Evolutionary conservation across 2,329 filamentous ascomycete species (phyloP), one percentile per base, ranked within the genome.

Genomic region (Drechmeria coniospora): DNA sequence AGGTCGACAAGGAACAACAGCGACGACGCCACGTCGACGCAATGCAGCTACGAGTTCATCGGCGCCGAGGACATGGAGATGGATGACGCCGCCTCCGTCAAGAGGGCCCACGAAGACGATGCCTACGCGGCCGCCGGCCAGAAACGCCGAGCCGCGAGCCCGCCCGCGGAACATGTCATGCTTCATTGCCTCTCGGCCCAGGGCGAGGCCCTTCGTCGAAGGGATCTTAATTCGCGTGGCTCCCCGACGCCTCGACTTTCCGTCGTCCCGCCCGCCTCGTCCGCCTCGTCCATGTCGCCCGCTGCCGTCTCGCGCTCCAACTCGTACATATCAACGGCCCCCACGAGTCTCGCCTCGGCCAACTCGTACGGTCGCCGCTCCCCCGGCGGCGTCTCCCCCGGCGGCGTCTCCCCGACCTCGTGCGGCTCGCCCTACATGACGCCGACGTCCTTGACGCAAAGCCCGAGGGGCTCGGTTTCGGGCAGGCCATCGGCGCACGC

Each of bases 131-230:
- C 48, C 4, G 40, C 40, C 7, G 63, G 65, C 6, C 60, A 61
- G 33, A 73, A 73, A 48, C 59, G 68, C 25, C 56, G 67, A 21
- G 67, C 67, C 2, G 65, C 64, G 1, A 71, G 66, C 15, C 66
- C 67, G 1, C 61, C 58, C 0, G 50, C 54, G 3, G 63, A 64
- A 8, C 64, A 68, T 16, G 44, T 54, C 6, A 40, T 53, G 12
- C 38, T 56, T n/a, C 51, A 53, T 31, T 49, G 42, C 11, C 44
- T 57, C 17, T 33, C 50, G 3, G 48, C 51, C 17, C 53, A 57
- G 16, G 52, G 50, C 25, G 65, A 67, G 20, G 39, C 57, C 31
- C 39, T 59, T 23, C 58, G 64, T 31, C 61, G 65, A 28, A 59
- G 63, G 9, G 64, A 68, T 6, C 45, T 54, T 6, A 47, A 49